Base-by-base conservation (phyloP, 129 eudicot genomes). In the Flaveria robusta region DNA sequence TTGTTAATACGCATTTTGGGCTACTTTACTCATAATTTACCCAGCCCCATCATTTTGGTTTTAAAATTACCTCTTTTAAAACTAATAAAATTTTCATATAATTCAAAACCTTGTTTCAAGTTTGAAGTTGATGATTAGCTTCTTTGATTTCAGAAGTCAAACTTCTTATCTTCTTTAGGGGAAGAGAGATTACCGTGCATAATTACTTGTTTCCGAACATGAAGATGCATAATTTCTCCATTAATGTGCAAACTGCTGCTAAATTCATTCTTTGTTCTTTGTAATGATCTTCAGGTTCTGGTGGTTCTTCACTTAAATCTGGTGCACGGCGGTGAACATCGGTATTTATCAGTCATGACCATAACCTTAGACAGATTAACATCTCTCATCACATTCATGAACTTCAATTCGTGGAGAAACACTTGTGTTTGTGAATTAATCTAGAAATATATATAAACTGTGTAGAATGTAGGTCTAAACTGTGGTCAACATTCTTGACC, bases 401-500 rank as follows among this genome's bases (percentile, higher is more conserved):
- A 58, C 63, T 41, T 63, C 39, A 4, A 8, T 43, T 58, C 43
- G 66, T 71, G 76, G 75, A 59, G 59, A 51, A 63, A 64, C 74
- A 64, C 45, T 79, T 49, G 59, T 65, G 45, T 52, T 79, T 60
- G 71, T 59, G 65, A 71, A 49, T 9, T 50, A 19, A 46, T 68
- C 46, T 54, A 19, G 62, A 58, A 63, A 62, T 78, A 58, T 79
- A 37, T 62, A 7, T 20, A 60, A 27, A 72, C 66, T 12, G 72
- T 23, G 31, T 71, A 77, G 70, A 77, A 13, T 70, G 77, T 18
- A 76, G 27, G 77, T 70, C 76, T 74, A 27, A 73, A 56, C 64
- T 20, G n/a, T n/a, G 72, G 83, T 79, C 83, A 71, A 63, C 78
- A 23, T 72, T 39, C 68, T 79, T 72, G 73, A 72, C 69, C 77